Conservation (phyloP, 345 rosid species). For the Eucalyptus tenuipes region DNA sequence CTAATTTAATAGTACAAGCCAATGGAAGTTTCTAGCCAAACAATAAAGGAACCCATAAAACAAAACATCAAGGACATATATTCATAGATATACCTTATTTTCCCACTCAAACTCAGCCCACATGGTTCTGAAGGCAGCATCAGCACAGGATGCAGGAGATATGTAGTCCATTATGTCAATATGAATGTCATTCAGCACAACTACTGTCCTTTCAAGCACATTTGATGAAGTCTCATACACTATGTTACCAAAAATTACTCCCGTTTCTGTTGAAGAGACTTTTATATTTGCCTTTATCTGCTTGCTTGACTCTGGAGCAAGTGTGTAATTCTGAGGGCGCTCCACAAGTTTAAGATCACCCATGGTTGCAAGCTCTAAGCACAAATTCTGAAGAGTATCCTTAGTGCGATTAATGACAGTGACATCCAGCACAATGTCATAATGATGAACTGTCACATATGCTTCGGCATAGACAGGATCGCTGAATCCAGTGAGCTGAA, state of each 20-base stretch:
- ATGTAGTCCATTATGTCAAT: slow-evolving; percentile 97
- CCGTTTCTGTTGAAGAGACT: slow-evolving; percentile 98
- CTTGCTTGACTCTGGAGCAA: slow-evolving; percentile 91
- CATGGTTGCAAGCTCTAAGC: slow-evolving; percentile 97
- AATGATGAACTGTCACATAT: slow-evolving; percentile 91
- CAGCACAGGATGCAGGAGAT: slow-evolving; percentile 88
- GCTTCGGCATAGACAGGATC: slow-evolving; percentile 99
- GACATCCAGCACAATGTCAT: slow-evolving; percentile 94
- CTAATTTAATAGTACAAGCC: background rate
- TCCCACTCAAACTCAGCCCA: slow-evolving; percentile 99
- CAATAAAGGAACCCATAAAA: background rate
- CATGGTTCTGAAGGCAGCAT: slow-evolving; percentile 89
- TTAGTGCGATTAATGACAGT: slow-evolving; percentile 93
- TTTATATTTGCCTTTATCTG: slow-evolving; percentile 98
- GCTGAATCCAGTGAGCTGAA: slow-evolving; percentile 97
- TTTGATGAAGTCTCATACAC: slow-evolving; percentile 93
- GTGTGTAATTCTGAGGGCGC: slow-evolving; percentile 93
- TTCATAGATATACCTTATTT: slow-evolving; percentile 55
- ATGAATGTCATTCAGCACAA: slow-evolving; percentile 90
- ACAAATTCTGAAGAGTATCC: slow-evolving; percentile 94
- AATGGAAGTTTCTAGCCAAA: background rate
- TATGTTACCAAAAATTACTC: slow-evolving; percentile 94
- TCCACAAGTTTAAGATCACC: slow-evolving; percentile 99
- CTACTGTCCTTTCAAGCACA: slow-evolving; percentile 77
- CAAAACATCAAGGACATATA: background rate